Base-by-base conservation (phyloP, 1,139 yeast species). In the Magnusiomyces tetraspermus region DNA sequence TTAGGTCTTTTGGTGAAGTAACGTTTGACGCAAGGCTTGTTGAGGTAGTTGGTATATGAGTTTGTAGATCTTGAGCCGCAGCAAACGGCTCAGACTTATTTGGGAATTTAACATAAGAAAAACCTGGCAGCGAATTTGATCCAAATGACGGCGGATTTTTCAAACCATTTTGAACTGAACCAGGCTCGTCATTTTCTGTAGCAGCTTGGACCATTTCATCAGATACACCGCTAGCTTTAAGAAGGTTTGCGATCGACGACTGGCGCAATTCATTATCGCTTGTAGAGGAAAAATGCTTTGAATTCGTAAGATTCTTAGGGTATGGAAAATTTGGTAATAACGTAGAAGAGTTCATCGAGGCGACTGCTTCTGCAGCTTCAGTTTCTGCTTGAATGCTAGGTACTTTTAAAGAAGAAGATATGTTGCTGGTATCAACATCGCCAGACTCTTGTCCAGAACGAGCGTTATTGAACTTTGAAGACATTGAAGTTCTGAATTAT, bases 301-400 rank as follows among this genome's bases (percentile, higher is more conserved):
- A 37, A 37, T 37, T 8, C 33, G 6, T 11, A n/a, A 36, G 19
- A 10, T 5, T 30, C 13, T 30, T 15, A 15, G 41, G 41, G 21
- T 37, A 10, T 37, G 41, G 17, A 40, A 40, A 17, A 40, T 10
- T 4, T 10, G 3, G 15, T 5, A n/a, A 10, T 17, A 8, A 8
- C 13, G 41, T 19, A 8, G 48, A 15, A 11, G 28, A 37, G 45
- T 49, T 54, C 56, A 54, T 54, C 13, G 56, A 52, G 6, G 50
- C 56, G 26, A 54, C 56, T 17, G 54, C 56, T 24, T 54, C 54
- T 21, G 56, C 56, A 1, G 56, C 56, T 36, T 54, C 56, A 3
- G 56, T 45, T 41, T 54, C 56, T 8, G 53, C 56, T 46, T 46
- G 45, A 42, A n/a, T 22, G 4, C n/a, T 4, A 11, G 31, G 10